phyloP scores from a whole-genome alignment of 306 rosid species.

The Gillenia trifoliata region DNA sequence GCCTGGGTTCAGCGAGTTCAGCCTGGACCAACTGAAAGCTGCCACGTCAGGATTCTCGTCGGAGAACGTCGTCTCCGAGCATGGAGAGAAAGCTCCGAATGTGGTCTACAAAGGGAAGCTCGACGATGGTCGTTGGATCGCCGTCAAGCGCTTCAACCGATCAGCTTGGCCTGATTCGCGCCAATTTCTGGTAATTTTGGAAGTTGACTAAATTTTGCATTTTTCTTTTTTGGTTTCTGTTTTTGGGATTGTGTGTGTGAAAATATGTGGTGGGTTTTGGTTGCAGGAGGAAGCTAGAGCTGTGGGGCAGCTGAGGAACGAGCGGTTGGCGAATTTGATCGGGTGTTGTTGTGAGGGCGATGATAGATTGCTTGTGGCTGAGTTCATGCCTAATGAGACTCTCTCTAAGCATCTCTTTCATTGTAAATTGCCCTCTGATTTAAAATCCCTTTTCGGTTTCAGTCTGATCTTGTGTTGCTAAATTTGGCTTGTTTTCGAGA shows the following conservation, averaged over 20 bases:
- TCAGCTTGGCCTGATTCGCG: slow-evolving; percentile 99
- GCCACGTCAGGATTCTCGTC: slow-evolving; percentile 88
- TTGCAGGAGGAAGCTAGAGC: slow-evolving; percentile 79
- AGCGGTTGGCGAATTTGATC: slow-evolving; percentile 75
- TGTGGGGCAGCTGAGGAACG: slow-evolving; percentile 78
- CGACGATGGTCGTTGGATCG: slow-evolving; percentile 64
- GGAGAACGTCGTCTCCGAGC: slow-evolving; percentile 91
- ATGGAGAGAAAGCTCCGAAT: slow-evolving; percentile 99
- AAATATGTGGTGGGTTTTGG: slow-evolving; percentile 4
- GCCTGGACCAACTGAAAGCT: slow-evolving; percentile 62
- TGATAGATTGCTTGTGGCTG: slow-evolving; percentile 87
- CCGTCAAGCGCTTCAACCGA: slow-evolving; percentile 90
- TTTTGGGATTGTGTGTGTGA: neutral
- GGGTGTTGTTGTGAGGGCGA: slow-evolving; percentile 95
- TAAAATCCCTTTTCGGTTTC: neutral
- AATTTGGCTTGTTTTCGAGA: neutral
- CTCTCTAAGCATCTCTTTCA: slow-evolving; percentile 95
- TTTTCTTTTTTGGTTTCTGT: neutral
- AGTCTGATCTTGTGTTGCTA: neutral
- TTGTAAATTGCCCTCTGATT: slow-evolving; percentile 37
- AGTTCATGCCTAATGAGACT: slow-evolving; percentile 96
- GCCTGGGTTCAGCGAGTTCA: slow-evolving; percentile 70
- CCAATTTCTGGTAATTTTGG: slow-evolving; percentile 68
- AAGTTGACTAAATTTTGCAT: neutral
- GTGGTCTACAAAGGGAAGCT: slow-evolving; percentile 81